These are phyloP conservation scores for Mucor velutinosus DNA, from an alignment of 371 early-diverging fungal species.

Conservation along the genomic window DNA sequence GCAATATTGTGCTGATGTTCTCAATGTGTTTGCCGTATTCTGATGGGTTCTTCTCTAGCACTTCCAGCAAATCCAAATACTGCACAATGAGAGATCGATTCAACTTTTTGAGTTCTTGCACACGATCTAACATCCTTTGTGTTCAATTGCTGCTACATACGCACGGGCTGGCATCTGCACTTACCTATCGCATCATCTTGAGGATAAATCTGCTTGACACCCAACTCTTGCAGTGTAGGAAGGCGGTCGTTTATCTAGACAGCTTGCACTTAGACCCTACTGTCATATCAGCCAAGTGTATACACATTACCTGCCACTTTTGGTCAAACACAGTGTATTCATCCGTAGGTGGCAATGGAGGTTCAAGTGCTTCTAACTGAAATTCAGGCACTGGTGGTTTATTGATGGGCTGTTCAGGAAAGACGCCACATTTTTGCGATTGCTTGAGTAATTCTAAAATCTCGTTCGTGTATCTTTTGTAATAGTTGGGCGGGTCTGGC, in stretches of 20 bases:
- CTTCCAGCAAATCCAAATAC: constrained; percentile 65
- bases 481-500: constrained; percentile 74
- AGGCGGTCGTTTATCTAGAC: constrained; percentile 61
- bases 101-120: constrained; percentile 72
- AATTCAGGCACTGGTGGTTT: constrained; percentile 52
- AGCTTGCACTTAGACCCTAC: neutral
- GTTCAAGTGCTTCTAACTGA: constrained; percentile 46
- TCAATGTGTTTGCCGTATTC: constrained; percentile 63
- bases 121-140: constrained; percentile 54
- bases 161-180: neutral
- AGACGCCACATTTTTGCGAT: constrained; percentile 23
- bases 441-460: constrained; percentile 54
- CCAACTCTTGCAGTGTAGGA: constrained; percentile 65
- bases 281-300: too few species aligned
- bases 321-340: constrained; percentile 74
- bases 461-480: constrained; percentile 62
- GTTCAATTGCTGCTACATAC: neutral
- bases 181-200: constrained; percentile 48
- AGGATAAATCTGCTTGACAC: constrained; percentile 69
- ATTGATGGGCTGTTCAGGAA: constrained; percentile 29
- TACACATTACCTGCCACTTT: constrained; percentile 59
- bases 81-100: constrained; percentile 74
- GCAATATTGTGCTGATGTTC: constrained; percentile 67
- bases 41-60: constrained; percentile 57
- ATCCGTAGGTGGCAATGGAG: constrained; percentile 66